Evolutionary conservation across 768 basidiomycete species (phyloP).

Genomic region (Roridomyces roridus): DNA sequence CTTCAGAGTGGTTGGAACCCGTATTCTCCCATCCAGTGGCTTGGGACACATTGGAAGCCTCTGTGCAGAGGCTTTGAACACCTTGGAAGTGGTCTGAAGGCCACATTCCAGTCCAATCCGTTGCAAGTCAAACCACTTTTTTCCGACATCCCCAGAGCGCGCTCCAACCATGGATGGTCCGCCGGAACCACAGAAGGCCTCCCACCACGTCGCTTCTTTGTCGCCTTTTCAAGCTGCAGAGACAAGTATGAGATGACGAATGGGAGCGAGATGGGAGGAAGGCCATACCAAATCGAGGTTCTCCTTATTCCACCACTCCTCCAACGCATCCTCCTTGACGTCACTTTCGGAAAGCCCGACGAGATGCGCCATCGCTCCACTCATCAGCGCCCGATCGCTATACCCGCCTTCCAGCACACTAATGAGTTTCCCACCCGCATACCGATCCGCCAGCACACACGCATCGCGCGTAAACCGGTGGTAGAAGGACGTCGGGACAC

Average conservation of each 20-base stretch:
- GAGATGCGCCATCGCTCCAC: conserved; percentile 84
- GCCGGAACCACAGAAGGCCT: conserved; percentile 44
- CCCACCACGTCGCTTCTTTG: conserved; percentile 59
- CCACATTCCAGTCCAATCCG: no score
- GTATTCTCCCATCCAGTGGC: no score
- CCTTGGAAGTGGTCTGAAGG: no score
- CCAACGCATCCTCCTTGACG: conserved; percentile 51
- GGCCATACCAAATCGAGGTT: conserved; percentile 63
- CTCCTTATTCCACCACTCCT: conserved; percentile 67
- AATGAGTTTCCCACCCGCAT: conserved; percentile 73
- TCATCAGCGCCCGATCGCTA: conserved; percentile 85
- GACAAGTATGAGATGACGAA: not conserved
- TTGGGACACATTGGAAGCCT: no score
- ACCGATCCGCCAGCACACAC: conserved; percentile 63
- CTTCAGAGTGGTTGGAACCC: no score
- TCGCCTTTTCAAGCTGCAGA: conserved; percentile 65
- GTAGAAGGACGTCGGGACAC: conserved; percentile 88
- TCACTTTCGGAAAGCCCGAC: conserved; percentile 60
- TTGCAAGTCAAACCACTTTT: no score
- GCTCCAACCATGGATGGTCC: conserved; percentile 63
- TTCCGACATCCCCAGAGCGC: conserved; percentile 55
- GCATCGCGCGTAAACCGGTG: conserved; percentile 81
- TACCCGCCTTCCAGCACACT: conserved; percentile 97
- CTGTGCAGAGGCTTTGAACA: no score
- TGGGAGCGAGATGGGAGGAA: not conserved